Evolutionary conservation across 495 filamentous ascomycete genomes (phyloP).

Genomic region (Pyrenula aspistea): DNA sequence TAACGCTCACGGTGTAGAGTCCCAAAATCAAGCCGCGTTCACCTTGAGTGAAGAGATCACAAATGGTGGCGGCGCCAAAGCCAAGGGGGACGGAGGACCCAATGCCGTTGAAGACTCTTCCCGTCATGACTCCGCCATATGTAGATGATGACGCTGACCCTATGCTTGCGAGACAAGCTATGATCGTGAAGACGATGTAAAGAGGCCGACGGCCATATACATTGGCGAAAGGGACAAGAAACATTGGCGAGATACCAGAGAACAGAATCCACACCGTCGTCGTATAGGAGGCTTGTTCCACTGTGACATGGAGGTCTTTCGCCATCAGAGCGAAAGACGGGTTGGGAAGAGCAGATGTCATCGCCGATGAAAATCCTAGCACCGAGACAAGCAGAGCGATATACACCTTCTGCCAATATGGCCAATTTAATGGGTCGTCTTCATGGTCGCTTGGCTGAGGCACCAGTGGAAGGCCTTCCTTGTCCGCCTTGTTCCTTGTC

Average conservation of each 20-base stretch:
- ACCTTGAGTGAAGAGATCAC: conserved; percentile 29
- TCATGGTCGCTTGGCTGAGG: too few species aligned
- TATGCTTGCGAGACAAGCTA: conserved; percentile 20
- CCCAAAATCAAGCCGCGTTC: conserved; percentile 22
- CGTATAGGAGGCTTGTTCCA: too few species aligned
- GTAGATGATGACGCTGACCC: conserved; percentile 16
- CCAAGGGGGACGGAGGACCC: conserved; percentile 19
- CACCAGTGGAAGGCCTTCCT: too few species aligned
- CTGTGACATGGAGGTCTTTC: too few species aligned
- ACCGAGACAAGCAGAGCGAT: conserved; percentile 1
- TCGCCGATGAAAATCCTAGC: conserved; percentile 9
- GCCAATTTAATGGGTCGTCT: conserved; percentile 1
- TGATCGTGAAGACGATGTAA: conserved; percentile 18
- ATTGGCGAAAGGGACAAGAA: too few species aligned
- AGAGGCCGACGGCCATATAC: conserved; percentile 22
- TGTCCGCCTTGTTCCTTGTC: too few species aligned
- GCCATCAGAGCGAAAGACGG: too few species aligned
- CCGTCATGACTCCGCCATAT: conserved; percentile 19
- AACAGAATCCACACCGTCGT: too few species aligned
- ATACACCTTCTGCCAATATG: neutral
- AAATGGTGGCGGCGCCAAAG: conserved; percentile 25
- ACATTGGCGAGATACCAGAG: too few species aligned
- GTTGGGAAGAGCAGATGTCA: too few species aligned
- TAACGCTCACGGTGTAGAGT: conserved; percentile 15
- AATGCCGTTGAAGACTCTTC: conserved; percentile 22